Percentiles rank a stretch among this genome's conserved stretches.
Conservation (phyloP, 2,329 filamentous ascomycete genomes). For the Tolypocladium tundrense region DNA sequence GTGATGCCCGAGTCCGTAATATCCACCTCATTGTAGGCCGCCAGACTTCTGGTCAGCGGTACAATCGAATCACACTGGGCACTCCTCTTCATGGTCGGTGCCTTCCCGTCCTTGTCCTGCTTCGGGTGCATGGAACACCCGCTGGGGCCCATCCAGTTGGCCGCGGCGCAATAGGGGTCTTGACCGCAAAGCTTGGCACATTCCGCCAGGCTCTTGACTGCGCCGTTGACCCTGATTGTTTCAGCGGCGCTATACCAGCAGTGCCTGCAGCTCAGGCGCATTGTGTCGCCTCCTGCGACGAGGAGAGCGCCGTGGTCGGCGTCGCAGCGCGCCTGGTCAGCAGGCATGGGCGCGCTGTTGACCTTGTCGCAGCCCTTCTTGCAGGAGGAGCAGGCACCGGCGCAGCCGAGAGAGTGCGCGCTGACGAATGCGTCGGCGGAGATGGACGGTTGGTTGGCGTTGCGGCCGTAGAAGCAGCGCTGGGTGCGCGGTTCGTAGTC, state of each 20-base stretch:
- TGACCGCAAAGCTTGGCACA: slow-evolving; percentile 3
- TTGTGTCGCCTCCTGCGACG: background rate
- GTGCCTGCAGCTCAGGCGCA: slow-evolving; percentile 3
- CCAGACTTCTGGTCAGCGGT: background rate
- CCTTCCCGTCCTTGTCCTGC: background rate
- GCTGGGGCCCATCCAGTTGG: slow-evolving; percentile 3
- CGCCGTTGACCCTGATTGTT: background rate
- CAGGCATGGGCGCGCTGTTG: background rate
- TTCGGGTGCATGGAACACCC: background rate
- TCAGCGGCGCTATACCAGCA: slow-evolving; percentile 1
- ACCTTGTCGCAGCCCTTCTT: slow-evolving; percentile 5
- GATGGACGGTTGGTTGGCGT: slow-evolving; percentile 5
- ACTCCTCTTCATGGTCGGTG: background rate
- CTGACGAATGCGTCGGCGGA: slow-evolving; percentile 7
- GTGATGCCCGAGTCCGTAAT: background rate
- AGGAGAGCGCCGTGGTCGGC: background rate
- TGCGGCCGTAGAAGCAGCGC: slow-evolving; percentile 6
- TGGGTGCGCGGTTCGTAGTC: slow-evolving; percentile 8
- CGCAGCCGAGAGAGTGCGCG: slow-evolving; percentile 8
- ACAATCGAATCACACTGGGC: background rate
- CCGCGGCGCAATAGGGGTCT: slow-evolving; percentile 1
- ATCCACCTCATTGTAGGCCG: background rate
- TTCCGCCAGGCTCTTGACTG: slow-evolving; percentile 2
- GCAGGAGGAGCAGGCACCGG: background rate
- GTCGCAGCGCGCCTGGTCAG: background rate